phyloP scores from a whole-genome alignment of 495 filamentous ascomycete species.

The Venustampulla echinocandica region DNA sequence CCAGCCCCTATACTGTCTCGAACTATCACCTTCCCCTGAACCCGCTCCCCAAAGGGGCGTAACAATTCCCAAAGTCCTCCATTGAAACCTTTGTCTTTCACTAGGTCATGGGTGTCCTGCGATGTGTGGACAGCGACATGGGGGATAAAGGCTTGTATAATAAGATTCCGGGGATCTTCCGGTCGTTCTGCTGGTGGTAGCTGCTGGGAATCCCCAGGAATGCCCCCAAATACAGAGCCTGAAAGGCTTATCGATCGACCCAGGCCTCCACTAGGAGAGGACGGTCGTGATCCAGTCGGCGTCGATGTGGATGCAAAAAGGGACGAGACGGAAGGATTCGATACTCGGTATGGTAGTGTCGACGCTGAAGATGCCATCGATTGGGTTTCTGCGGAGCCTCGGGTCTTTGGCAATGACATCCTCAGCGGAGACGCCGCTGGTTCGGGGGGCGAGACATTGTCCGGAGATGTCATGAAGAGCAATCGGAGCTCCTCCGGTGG shows the following conservation, averaged over 20 bases:
- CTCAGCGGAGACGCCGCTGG: constrained; percentile 39
- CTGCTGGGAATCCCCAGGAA: constrained; percentile 31
- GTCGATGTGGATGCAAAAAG: constrained; percentile 50
- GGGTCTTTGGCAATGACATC: constrained; percentile 44
- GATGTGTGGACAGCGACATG: constrained; percentile 79
- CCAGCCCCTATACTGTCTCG: constrained; percentile 82
- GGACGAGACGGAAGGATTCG: constrained; percentile 48
- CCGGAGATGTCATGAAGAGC: constrained; percentile 52
- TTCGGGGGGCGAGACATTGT: constrained; percentile 52
- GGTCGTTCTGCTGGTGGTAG: constrained; percentile 40
- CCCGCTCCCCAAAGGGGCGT: constrained; percentile 81
- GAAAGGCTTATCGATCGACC: constrained; percentile 44
- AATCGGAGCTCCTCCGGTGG: background rate
- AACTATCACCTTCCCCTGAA: constrained; percentile 81
- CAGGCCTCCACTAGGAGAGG: constrained; percentile 48
- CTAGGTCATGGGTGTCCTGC: constrained; percentile 69
- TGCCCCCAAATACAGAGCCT: constrained; percentile 38
- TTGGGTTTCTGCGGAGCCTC: constrained; percentile 34
- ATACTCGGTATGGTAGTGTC: constrained; percentile 40
- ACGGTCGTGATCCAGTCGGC: constrained; percentile 45
- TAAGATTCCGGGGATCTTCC: constrained; percentile 59
- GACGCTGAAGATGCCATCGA: constrained; percentile 36
- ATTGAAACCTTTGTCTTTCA: constrained; percentile 75
- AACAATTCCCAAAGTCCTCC: constrained; percentile 76
- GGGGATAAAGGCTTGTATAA: constrained; percentile 78